A percentile compares a stretch with the other conserved stretches of the same genome.
Conservation (phyloP, 2,329 filamentous ascomycete species). For the Claviceps sp. region DNA sequence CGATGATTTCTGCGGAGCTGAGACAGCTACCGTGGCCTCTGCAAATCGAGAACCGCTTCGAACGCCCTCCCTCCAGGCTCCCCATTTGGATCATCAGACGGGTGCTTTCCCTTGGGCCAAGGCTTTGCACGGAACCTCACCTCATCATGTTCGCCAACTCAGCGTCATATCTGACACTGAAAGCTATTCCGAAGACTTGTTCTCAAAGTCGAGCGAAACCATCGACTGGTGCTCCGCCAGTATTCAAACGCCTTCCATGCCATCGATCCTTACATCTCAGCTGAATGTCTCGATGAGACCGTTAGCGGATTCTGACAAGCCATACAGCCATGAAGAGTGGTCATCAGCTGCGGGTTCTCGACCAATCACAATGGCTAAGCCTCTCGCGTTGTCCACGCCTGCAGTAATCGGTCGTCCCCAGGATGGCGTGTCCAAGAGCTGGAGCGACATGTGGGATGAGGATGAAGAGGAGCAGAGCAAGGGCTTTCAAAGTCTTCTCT, state of each 20-base stretch:
- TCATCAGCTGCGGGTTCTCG: constrained; percentile 55
- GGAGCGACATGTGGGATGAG: constrained; percentile 97
- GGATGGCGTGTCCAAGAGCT: constrained; percentile 87
- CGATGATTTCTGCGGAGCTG: constrained; percentile 84
- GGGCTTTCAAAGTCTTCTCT: constrained; percentile 51
- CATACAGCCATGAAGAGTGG: constrained; percentile 25
- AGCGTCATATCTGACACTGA: constrained; percentile 74
- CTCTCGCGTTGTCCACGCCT: constrained; percentile 58
- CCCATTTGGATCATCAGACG: constrained; percentile 49
- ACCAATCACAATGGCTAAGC: constrained; percentile 68
- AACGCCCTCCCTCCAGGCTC: constrained; percentile 87
- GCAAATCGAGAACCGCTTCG: constrained; percentile 91
- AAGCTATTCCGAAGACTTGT: constrained; percentile 74
- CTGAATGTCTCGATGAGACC: constrained; percentile 73
- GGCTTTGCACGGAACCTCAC: constrained; percentile 65
- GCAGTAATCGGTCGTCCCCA: constrained; percentile 67
- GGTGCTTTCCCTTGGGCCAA: constrained; percentile 93
- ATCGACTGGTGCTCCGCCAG: constrained; percentile 70
- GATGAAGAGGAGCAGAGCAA: constrained; percentile 58
- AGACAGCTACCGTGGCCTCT: constrained; percentile 63
- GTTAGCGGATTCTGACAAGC: constrained; percentile 38
- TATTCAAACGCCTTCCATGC: constrained; percentile 65
- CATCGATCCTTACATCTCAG: constrained; percentile 73
- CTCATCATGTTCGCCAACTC: constrained; percentile 60
- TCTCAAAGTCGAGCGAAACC: constrained; percentile 60